A percentile compares a stretch with the other conserved stretches of the same genome.
phyloP scores from a whole-genome alignment of 73 alveolate species.

The Paramecium tetraurelia region DNA sequence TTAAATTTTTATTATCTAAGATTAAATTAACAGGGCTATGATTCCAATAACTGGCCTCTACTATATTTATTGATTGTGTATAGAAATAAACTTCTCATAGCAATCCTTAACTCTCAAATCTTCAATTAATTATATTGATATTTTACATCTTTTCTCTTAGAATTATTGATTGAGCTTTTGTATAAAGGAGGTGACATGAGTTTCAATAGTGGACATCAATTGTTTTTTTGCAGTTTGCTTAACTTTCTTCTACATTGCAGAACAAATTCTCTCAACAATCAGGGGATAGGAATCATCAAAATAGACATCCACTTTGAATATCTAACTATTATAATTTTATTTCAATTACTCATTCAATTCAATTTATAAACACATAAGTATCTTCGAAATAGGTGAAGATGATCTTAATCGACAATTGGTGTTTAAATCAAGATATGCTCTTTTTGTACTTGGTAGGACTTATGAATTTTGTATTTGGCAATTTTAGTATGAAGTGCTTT shows the following conservation, averaged over 20 bases:
- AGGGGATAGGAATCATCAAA: background rate
- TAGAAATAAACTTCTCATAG: background rate
- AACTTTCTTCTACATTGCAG: background rate
- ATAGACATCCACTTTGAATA: background rate
- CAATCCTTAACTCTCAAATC: constrained; percentile 6
- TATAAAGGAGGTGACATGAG: background rate
- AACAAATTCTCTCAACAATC: background rate
- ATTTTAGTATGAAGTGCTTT: background rate
- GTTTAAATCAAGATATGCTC: constrained; percentile 1
- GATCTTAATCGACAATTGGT: background rate
- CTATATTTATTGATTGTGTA: background rate
- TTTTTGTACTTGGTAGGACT: background rate
- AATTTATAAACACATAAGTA: background rate
- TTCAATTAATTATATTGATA: background rate
- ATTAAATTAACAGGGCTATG: background rate
- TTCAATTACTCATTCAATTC: background rate
- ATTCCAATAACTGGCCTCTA: background rate
- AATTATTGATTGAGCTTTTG: background rate
- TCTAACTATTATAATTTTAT: background rate
- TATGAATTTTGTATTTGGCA: background rate
- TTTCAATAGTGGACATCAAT: background rate
- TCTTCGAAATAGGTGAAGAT: background rate
- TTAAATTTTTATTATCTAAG: background rate
- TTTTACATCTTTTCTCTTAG: background rate
- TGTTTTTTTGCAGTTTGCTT: background rate